These are phyloP conservation scores for Ramaria sp. DNA, from an alignment of 768 basidiomycete genomes.

Conservation along the genomic window DNA sequence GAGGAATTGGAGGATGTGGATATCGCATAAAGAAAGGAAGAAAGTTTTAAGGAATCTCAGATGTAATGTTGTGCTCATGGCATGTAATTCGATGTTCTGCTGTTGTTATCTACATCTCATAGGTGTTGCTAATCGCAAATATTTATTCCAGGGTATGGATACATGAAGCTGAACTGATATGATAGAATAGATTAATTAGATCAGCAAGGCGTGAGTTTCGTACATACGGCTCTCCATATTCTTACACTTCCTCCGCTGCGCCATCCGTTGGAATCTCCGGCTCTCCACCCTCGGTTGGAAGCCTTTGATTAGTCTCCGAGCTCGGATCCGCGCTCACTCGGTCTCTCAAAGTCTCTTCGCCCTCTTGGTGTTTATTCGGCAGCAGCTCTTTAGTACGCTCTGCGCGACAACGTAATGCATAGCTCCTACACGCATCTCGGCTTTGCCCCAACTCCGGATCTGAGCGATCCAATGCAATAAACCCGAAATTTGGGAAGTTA, in stretches of 20 bases:
- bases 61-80: background rate
- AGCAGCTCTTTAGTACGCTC: conserved; percentile 48
- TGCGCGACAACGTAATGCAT: conserved; percentile 51
- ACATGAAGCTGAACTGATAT: too few relatives aligned
- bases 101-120: background rate
- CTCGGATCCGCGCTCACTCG: conserved; percentile 10
- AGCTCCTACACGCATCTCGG: conserved; percentile 54
- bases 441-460: conserved; percentile 48
- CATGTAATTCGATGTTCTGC: background rate
- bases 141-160: too few relatives aligned
- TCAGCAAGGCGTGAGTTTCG: too few relatives aligned
- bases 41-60: background rate
- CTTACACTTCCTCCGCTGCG: too few relatives aligned
- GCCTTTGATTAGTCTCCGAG: background rate
- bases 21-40: background rate
- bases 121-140: too few relatives aligned
- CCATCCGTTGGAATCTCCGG: background rate
- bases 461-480: conserved; percentile 43
- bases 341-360: conserved; percentile 40
- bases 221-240: too few relatives aligned
- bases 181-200: too few relatives aligned
- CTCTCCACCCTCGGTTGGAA: background rate
- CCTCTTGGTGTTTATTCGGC: conserved; percentile 40
- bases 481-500: conserved; percentile 58
- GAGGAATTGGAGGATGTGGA: background rate